Conservation (phyloP, 495 filamentous ascomycete genomes). For the Darksidea phi region DNA sequence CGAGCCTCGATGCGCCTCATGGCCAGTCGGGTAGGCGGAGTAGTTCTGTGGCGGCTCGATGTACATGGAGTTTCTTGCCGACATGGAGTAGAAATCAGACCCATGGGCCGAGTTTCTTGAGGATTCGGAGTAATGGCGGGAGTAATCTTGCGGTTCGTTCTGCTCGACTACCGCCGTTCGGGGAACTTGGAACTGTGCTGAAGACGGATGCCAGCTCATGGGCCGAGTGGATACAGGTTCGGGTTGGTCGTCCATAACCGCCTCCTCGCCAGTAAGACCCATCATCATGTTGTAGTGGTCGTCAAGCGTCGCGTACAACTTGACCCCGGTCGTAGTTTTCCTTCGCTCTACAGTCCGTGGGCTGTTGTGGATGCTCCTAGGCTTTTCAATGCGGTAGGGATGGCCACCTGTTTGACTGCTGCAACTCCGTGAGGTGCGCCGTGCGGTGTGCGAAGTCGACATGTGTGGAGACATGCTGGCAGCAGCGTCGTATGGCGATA, state of each 20-base stretch:
- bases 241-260: slow-evolving; percentile 1
- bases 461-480: slow-evolving; percentile 23
- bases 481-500: slow-evolving; percentile 16
- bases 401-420: slow-evolving; percentile 18
- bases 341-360: slow-evolving; percentile 29
- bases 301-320: slow-evolving; percentile 34
- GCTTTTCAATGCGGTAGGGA: slow-evolving; percentile 33
- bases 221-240: slow-evolving; percentile 19
- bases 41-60: slow-evolving; percentile 13
- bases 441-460: slow-evolving; percentile 26
- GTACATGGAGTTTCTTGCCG: slow-evolving; percentile 25
- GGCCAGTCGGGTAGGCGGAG: not conserved
- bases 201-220: slow-evolving; percentile 36
- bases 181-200: slow-evolving; percentile 27
- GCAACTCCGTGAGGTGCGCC: slow-evolving; percentile 29
- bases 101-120: slow-evolving; percentile 20
- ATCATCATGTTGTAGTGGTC: slow-evolving; percentile 39
- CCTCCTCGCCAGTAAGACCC: slow-evolving; percentile 24
- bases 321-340: slow-evolving; percentile 30
- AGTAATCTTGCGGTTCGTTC: slow-evolving; percentile 8
- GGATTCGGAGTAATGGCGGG: not conserved
- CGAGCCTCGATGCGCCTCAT: slow-evolving; percentile 11
- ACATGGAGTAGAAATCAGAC: slow-evolving; percentile 34
- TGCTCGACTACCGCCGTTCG: slow-evolving; percentile 6
- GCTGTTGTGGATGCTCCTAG: slow-evolving; percentile 36